phyloP scores from a whole-genome alignment of 1,139 yeast species.

The Protomyces lactucae-debilis region DNA sequence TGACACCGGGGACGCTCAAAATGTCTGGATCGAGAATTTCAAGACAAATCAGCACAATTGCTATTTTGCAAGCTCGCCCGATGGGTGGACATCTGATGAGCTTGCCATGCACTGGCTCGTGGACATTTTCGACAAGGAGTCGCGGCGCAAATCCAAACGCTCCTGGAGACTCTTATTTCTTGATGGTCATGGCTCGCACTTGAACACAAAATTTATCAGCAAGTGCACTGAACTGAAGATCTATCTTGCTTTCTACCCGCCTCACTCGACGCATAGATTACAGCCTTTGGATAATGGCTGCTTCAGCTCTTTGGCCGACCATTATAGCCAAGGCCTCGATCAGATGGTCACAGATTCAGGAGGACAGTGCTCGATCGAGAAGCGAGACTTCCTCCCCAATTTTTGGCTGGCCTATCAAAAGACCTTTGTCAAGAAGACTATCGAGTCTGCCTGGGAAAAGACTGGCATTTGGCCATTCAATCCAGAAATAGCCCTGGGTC shows the following conservation, averaged over 20 bases:
- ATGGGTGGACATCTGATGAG: background rate
- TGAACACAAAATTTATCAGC: background rate
- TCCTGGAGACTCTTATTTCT: background rate
- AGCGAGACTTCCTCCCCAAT: background rate
- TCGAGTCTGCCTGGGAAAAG: background rate
- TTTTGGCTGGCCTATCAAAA: background rate
- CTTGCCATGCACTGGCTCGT: background rate
- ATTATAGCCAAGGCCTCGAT: background rate
- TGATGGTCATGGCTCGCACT: background rate
- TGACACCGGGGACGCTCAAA: background rate
- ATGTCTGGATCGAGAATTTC: background rate
- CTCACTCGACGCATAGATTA: background rate
- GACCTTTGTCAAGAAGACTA: background rate
- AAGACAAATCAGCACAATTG: no score
- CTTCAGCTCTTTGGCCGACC: background rate
- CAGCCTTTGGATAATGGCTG: background rate
- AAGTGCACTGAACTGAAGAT: background rate
- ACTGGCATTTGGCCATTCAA: conserved; percentile 1
- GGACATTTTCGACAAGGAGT: background rate
- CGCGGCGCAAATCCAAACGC: background rate
- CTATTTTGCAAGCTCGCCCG: background rate
- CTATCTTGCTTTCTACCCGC: background rate
- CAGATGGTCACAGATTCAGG: background rate
- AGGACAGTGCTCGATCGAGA: background rate
- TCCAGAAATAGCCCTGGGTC: background rate